Conservation (phyloP, 805 yeast genomes). For the Cyberlindnera nakhonratchasimensis region DNA sequence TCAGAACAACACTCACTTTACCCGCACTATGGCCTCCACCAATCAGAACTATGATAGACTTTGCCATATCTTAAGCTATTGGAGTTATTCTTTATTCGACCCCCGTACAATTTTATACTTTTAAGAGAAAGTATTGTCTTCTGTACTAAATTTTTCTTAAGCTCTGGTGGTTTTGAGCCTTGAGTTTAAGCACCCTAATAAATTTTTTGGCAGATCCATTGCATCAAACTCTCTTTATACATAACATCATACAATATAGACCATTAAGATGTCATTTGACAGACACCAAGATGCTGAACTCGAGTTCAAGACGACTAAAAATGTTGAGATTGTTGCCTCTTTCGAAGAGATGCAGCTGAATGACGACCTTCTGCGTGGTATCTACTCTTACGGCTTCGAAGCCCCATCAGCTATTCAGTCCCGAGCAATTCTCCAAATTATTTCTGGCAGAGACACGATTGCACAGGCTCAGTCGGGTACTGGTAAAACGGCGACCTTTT, state of each 20-base stretch:
- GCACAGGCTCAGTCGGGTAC: constrained; percentile 99
- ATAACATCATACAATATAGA: neutral
- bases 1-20: constrained; percentile 28
- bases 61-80: neutral
- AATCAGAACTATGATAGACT: constrained; percentile 39
- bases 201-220: no score
- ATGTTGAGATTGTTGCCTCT: constrained; percentile 48
- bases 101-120: no score
- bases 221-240: no score
- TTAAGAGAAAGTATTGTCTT: no score
- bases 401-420: constrained; percentile 96
- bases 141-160: no score
- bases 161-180: no score
- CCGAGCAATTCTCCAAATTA: constrained; percentile 93
- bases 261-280: constrained; percentile 50
- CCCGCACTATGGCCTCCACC: constrained; percentile 68
- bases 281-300: constrained; percentile 56
- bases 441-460: constrained; percentile 89
- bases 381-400: constrained; percentile 91
- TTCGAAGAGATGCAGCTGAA: constrained; percentile 80
- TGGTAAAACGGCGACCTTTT: constrained; percentile 97
- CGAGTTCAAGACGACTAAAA: constrained; percentile 60
- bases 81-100: no score
- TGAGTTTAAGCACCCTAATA: no score
- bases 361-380: constrained; percentile 57